These are phyloP conservation scores for Colletotrichum coccodes DNA, from an alignment of 2,329 filamentous ascomycete species.

Conservation along the genomic window DNA sequence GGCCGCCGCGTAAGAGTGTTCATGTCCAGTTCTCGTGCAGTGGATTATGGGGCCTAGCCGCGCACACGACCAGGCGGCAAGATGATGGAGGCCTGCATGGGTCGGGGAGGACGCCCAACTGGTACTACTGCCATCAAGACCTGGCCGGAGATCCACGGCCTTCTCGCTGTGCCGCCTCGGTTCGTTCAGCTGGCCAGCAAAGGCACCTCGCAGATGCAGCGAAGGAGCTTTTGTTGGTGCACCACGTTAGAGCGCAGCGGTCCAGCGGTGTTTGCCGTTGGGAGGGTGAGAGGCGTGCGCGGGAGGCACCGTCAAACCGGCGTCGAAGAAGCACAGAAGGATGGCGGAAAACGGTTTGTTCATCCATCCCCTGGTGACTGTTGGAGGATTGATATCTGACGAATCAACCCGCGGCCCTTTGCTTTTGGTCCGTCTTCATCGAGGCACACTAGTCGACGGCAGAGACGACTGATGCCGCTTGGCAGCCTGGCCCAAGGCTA, in stretches of 20 bases:
- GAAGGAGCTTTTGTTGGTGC: neutral
- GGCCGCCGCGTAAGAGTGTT: neutral
- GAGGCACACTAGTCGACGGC: constrained; percentile 7
- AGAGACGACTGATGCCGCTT: neutral
- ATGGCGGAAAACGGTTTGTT: neutral
- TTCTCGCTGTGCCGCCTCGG: neutral
- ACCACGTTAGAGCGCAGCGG: neutral
- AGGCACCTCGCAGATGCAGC: neutral
- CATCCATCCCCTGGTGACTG: neutral
- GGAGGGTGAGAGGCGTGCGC: neutral
- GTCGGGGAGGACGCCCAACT: neutral
- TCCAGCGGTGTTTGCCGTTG: neutral
- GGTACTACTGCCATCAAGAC: neutral
- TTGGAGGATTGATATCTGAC: neutral
- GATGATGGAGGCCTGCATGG: neutral
- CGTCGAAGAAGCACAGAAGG: constrained; percentile 7
- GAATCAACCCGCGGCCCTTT: neutral
- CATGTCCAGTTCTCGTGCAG: neutral
- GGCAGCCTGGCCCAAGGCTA: neutral
- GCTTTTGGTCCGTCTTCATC: neutral
- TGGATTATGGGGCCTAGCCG: neutral
- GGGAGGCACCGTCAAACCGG: neutral
- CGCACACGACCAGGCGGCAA: constrained; percentile 1
- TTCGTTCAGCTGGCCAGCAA: neutral
- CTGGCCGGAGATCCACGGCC: neutral